A percentile compares a stretch with the other conserved stretches of the same genome.
These are phyloP conservation scores for Hanseniaspora jakobsenii DNA, from an alignment of 805 yeast genomes.

Conservation along the genomic window DNA sequence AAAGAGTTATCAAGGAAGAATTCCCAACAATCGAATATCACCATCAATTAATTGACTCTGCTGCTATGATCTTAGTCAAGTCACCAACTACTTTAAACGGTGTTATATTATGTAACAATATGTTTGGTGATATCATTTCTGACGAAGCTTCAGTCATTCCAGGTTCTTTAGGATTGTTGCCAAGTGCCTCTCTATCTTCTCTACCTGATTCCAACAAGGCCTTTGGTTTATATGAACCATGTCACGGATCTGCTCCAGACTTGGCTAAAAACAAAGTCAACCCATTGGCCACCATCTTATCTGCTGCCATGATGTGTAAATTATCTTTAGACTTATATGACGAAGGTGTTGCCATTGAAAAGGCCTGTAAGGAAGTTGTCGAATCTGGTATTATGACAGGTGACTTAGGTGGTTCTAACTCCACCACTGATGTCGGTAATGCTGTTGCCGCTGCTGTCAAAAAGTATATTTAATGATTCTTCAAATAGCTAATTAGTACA, in stretches of 20 bases:
- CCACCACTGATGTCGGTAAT: slow-evolving; percentile 87
- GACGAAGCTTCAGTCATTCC: slow-evolving; percentile 98
- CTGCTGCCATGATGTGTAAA: slow-evolving; percentile 95
- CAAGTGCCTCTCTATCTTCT: slow-evolving; percentile 91
- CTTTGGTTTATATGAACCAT: slow-evolving; percentile 94
- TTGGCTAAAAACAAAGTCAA: slow-evolving; percentile 76
- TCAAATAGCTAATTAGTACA: too few species aligned
- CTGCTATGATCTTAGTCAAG: slow-evolving; percentile 94
- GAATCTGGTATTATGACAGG: slow-evolving; percentile 83
- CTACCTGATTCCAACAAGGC: slow-evolving; percentile 90
- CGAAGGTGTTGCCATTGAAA: slow-evolving; percentile 80
- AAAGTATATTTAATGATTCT: slow-evolving; percentile 12
- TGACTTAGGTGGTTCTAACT: slow-evolving; percentile 73
- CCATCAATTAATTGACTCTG: slow-evolving; percentile 95
- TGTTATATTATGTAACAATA: slow-evolving; percentile 80
- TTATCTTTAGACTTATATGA: slow-evolving; percentile 69
- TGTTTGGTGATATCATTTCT: slow-evolving; percentile 96
- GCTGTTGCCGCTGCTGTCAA: slow-evolving; percentile 68
- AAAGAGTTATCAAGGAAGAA: slow-evolving; percentile 69
- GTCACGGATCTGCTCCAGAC: slow-evolving; percentile 98
- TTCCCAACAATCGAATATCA: slow-evolving; percentile 80
- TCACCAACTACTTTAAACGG: slow-evolving; percentile 87
- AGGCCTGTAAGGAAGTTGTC: slow-evolving; percentile 72
- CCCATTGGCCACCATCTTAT: slow-evolving; percentile 88
- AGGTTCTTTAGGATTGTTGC: slow-evolving; percentile 89